Conservation (phyloP, 768 basidiomycete genomes). For the Omphalotus guepiniiformis region DNA sequence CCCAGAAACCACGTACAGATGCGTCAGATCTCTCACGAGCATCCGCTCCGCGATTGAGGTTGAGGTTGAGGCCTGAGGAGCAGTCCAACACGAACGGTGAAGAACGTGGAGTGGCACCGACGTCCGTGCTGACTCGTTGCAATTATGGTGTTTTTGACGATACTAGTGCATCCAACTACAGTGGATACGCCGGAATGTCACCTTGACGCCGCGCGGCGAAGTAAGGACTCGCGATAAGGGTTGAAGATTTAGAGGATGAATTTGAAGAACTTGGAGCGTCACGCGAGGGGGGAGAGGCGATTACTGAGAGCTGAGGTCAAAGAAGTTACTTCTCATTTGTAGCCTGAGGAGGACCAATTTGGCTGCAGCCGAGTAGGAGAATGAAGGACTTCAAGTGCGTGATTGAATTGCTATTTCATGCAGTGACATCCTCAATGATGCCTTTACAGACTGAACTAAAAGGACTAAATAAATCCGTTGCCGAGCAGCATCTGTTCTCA, state of each 20-base stretch:
- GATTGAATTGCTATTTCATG: constrained; percentile 1
- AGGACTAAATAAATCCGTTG: constrained; percentile 45
- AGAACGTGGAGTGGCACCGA: too few relatives aligned
- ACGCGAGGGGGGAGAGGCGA: constrained; percentile 24
- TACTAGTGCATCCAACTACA: too few relatives aligned
- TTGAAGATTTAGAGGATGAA: constrained; percentile 46
- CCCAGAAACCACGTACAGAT: too few relatives aligned
- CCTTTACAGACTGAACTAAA: constrained; percentile 30
- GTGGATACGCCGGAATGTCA: too few relatives aligned
- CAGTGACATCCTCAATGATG: neutral
- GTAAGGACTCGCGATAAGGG: constrained; percentile 51
- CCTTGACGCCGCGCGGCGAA: too few relatives aligned
- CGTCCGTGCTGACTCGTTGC: too few relatives aligned
- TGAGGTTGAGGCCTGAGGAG: too few relatives aligned
- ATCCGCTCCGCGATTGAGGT: too few relatives aligned
- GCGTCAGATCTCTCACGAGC: too few relatives aligned
- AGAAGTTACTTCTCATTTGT: constrained; percentile 32
- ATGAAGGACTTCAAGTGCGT: constrained; percentile 43
- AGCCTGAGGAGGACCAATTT: constrained; percentile 37
- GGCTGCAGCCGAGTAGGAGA: constrained; percentile 35
- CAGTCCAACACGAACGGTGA: too few relatives aligned
- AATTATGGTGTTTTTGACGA: too few relatives aligned
- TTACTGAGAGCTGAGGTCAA: constrained; percentile 26
- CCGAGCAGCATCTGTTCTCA: constrained; percentile 42
- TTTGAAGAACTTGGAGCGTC: constrained; percentile 15